A percentile compares a stretch with the other conserved stretches of the same genome.
These are phyloP conservation scores for Ganoderma lingzhi DNA, from an alignment of 1,284 basidiomycete genomes.

Conservation along the genomic window DNA sequence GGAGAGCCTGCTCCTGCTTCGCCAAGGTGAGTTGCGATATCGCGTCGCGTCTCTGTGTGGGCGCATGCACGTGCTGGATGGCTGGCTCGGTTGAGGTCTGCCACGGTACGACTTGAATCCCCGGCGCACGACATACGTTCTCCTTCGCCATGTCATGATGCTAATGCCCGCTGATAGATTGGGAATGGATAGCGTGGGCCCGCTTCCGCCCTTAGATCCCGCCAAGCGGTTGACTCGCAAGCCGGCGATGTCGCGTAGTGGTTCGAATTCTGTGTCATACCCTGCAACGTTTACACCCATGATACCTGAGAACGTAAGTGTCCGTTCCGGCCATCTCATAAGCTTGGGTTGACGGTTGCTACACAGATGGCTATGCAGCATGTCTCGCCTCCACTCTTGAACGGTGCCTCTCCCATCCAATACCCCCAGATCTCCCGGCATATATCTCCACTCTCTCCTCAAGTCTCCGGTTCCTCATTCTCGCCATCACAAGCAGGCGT, in stretches of 20 bases:
- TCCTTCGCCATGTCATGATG: neutral
- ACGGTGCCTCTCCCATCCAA: conserved; percentile 48
- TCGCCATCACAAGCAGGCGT: conserved; percentile 40
- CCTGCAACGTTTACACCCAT: conserved; percentile 43
- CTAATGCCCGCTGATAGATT: conserved; percentile 19
- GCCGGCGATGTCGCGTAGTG: conserved; percentile 46
- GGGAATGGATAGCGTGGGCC: conserved; percentile 23
- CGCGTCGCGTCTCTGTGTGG: neutral
- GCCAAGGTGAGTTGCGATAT: conserved; percentile 30
- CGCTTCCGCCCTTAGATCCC: conserved; percentile 39
- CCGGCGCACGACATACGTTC: neutral
- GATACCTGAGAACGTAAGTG: conserved; percentile 54
- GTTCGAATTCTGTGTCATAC: conserved; percentile 49
- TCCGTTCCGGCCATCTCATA: neutral
- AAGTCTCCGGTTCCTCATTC: conserved; percentile 46
- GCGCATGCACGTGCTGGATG: neutral
- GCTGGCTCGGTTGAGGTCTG: neutral
- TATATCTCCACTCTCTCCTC: conserved; percentile 46
- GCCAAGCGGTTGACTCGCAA: conserved; percentile 44
- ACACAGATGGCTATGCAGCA: conserved; percentile 41
- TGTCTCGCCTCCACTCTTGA: conserved; percentile 43
- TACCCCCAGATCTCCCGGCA: conserved; percentile 52
- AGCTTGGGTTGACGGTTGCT: conserved; percentile 7
- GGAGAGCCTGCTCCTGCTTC: conserved; percentile 33
- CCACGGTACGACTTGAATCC: neutral